These are phyloP conservation scores for Diaporthe batatas DNA, from an alignment of 2,329 filamentous ascomycete genomes.

Conservation along the genomic window DNA sequence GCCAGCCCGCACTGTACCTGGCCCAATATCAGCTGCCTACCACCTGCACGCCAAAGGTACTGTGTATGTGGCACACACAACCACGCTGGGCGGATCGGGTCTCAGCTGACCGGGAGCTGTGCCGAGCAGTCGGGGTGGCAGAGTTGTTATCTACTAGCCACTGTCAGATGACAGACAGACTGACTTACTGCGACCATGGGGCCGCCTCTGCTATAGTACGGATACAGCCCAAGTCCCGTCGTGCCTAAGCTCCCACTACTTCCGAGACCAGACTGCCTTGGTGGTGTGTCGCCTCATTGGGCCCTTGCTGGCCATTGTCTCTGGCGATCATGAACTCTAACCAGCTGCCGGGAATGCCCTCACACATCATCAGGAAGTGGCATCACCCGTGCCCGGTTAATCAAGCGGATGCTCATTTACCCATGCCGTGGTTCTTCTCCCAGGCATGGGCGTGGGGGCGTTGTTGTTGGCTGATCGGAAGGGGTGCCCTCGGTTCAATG, in stretches of 20 bases:
- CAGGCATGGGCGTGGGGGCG: background rate
- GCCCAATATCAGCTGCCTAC: background rate
- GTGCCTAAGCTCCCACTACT: slow-evolving; percentile 25
- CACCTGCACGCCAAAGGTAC: background rate
- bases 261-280: background rate
- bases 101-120: slow-evolving; percentile 2
- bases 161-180: slow-evolving; percentile 3
- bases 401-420: slow-evolving; percentile 12
- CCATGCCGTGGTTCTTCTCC: background rate
- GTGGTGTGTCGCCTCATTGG: background rate
- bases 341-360: slow-evolving; percentile 18
- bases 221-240: background rate
- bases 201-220: background rate
- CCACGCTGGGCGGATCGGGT: slow-evolving; percentile 3
- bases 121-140: background rate
- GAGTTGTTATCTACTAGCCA: background rate
- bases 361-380: slow-evolving; percentile 6
- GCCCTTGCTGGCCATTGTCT: background rate
- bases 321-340: slow-evolving; percentile 14
- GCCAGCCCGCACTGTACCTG: slow-evolving; percentile 7
- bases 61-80: background rate
- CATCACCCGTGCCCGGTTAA: slow-evolving; percentile 22
- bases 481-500: too few relatives aligned
- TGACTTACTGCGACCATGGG: background rate
- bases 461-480: background rate